Base-by-base conservation (phyloP, 208 protist genomes). In the Trypanosoma congolense region DNA sequence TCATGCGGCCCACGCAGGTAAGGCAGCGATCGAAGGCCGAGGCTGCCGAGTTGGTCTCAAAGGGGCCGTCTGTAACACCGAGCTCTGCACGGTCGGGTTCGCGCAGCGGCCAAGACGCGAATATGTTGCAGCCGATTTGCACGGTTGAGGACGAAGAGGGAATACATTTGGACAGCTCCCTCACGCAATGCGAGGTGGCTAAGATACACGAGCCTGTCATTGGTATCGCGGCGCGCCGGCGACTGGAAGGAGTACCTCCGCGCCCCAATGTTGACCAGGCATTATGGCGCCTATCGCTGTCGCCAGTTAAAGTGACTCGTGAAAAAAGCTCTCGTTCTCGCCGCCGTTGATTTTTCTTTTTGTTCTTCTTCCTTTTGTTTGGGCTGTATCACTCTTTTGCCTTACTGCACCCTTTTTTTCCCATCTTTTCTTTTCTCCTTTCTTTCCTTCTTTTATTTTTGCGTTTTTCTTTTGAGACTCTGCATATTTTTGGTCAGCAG, bases 221-320 rank as follows among this genome's bases (percentile, higher is more conserved):
- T 51, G 79, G 75, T 22, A 87, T 87, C 35, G 79, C 73, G 1
- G 75, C 79, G 3, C 56, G 79, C 19, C 63, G 79, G 4, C 67
- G 69, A 25, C 61, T 73, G 50, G 76, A 83, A 51, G 69, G 66
- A n/a, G 70, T 69, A 44, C 61, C 61, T 8, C 6, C 50, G 12
- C 51, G 63, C 8, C 69, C 63, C 43, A 75, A 57, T 19, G 74
- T 84, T 33, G 81, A 89, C 61, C 70, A 77, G 16, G 77, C 77
- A 10, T 56, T 89, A 16, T 85, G 79, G 61, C 53, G 70, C 2
- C 45, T 89, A 18, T 67, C 67, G 59, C 43, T 75, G 54, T 55
- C 82, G 75, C 66, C 79, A 4, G 22, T 18, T 26, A 46, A 16
- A 0, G 33, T 49, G 10, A 73, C 65, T n/a, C 35, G 52, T 5